These are phyloP conservation scores for Populus alba DNA, from an alignment of 345 rosid genomes.

Conservation along the genomic window DNA sequence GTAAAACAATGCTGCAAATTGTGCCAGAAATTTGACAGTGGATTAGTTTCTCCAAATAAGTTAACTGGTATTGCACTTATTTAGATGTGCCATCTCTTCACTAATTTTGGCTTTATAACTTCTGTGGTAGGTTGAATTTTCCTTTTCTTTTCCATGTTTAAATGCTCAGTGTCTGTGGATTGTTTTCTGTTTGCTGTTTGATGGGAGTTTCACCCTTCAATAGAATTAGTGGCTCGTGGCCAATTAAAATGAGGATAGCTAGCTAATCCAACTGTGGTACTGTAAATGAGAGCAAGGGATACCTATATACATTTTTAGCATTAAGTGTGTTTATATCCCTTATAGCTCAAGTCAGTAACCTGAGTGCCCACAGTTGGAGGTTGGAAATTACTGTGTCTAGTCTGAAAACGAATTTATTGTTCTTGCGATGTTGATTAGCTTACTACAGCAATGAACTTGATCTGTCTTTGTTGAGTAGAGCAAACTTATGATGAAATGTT, in stretches of 20 bases:
- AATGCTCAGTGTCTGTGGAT: neutral
- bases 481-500: conserved; percentile 3
- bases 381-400: neutral
- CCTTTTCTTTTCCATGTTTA: neutral
- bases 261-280: neutral
- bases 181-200: neutral
- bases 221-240: neutral
- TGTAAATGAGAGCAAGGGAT: neutral
- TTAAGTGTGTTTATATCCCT: neutral
- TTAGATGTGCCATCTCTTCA: neutral
- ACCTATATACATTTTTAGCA: neutral
- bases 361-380: neutral
- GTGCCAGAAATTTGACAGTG: neutral
- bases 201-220: neutral
- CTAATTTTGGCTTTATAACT: neutral
- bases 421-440: neutral
- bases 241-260: neutral
- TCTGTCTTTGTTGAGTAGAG: neutral
- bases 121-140: no score
- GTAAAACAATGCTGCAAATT: neutral
- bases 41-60: neutral
- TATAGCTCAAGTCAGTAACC: neutral
- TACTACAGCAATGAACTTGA: neutral
- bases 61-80: no score
- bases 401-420: neutral